Evolutionary conservation across 139 green algal species (phyloP), one percentile per base, ranked within the genome.

Genomic region (Chlamydomonas applanata): DNA sequence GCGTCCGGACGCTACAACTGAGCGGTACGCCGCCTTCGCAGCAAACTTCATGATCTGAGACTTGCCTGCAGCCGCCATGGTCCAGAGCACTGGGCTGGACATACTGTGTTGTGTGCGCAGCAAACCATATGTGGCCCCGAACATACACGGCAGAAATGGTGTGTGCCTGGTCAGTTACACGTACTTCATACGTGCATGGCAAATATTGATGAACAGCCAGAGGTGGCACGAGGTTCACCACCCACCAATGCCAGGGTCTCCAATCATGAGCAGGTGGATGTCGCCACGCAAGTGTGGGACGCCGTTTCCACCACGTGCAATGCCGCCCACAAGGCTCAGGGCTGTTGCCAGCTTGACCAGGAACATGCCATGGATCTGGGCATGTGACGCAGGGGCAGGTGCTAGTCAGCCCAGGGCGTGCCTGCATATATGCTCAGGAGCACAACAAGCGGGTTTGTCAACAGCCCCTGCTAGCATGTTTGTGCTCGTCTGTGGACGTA

Each of bases 181-280:
- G n/a, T n/a, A n/a, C n/a, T n/a, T n/a, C n/a, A n/a, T n/a, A n/a
- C n/a, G n/a, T n/a, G 7, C 7, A 11, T 49, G 40, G 11, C 40
- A 49, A 11, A 49, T 49, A 19, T 11, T 49, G 7, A 49, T 49
- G 40, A 49, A 11, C 40, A 49, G 40, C 40, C 29, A 36, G 17
- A 40, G 59, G 4, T 14, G 20, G 46, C 17, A 33, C 57, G 25
- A 65, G 24, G 57, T 14, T 33, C 57, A 65, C 22, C 62, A 70
- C 34, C 29, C 32, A 88, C 82, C 87, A 61, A 87, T 95, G 40
- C 94, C 94, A 4, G 94, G 94, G 77, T 98, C 94, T 2, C 94
- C 94, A 9, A 97, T 83, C 22, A 98, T 82, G 66, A 98, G 87
- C 80, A 98, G 86, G 83, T 98, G 94, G 4, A 91, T 57, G 60